phyloP scores from a whole-genome alignment of 2,329 filamentous ascomycete species.

The Pseudovirgaria hyperparasitica region DNA sequence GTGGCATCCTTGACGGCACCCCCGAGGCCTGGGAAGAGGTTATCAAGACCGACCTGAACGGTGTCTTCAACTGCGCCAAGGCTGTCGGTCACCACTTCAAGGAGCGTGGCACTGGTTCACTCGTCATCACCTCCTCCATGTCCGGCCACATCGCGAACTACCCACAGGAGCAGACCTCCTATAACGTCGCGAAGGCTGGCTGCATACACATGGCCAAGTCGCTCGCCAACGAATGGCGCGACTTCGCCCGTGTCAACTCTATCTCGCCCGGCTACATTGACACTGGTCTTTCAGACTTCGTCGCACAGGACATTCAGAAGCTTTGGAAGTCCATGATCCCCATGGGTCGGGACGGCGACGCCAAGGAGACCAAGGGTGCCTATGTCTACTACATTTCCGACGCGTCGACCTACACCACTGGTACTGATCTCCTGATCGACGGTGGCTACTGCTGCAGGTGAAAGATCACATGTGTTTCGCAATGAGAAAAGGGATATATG shows the following conservation, averaged over 20 bases:
- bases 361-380: conserved; percentile 67
- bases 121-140: conserved; percentile 61
- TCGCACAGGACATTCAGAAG: conserved; percentile 53
- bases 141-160: conserved; percentile 76
- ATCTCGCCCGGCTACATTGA: conserved; percentile 59
- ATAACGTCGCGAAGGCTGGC: conserved; percentile 46
- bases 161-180: conserved; percentile 49
- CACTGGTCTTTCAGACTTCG: conserved; percentile 54
- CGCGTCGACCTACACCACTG: conserved; percentile 72
- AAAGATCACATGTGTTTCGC: conserved; percentile 5
- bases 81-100: conserved; percentile 73
- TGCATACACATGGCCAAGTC: conserved; percentile 52
- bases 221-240: conserved; percentile 57
- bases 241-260: conserved; percentile 56
- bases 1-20: conserved; percentile 54
- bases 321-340: conserved; percentile 70
- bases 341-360: conserved; percentile 63
- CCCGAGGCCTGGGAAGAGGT: conserved; percentile 65
- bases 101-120: conserved; percentile 48
- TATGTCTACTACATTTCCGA: conserved; percentile 74
- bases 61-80: conserved; percentile 76
- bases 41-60: conserved; percentile 77
- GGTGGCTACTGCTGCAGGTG: conserved; percentile 50
- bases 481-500: not conserved
- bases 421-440: conserved; percentile 61